Evolutionary conservation across 106 monocot genomes (phyloP).

Genomic region (Hemerocallis citrina): DNA sequence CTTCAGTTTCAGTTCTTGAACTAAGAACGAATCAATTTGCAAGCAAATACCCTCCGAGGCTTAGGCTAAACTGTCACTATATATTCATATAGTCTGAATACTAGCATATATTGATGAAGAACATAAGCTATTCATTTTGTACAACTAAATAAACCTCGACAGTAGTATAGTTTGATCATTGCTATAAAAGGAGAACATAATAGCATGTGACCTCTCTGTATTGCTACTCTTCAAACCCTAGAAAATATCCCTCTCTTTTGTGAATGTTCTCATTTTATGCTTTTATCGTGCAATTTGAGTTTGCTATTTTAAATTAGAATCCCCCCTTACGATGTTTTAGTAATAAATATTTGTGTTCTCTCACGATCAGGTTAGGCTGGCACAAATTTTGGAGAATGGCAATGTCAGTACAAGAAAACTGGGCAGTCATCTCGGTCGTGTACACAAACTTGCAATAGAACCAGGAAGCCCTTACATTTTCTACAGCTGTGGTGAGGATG

Average conservation of each 20-base stretch:
- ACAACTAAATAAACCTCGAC: background rate
- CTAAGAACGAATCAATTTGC: background rate
- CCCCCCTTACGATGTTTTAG: too few relatives aligned
- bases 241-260: background rate
- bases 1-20: background rate
- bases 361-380: constrained; percentile 50
- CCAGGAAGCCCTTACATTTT: constrained; percentile 77
- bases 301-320: background rate
- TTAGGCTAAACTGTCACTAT: background rate
- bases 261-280: background rate
- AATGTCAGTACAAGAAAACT: constrained; percentile 50
- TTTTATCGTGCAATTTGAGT: background rate
- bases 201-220: too few relatives aligned
- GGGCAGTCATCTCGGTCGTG: constrained; percentile 53
- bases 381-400: constrained; percentile 40
- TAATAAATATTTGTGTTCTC: background rate
- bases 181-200: background rate
- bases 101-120: background rate
- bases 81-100: background rate
- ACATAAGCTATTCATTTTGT: background rate
- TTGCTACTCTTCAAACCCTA: too few relatives aligned
- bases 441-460: constrained; percentile 78
- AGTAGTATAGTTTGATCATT: background rate
- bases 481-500: constrained; percentile 96
- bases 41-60: background rate